Base-by-base conservation (phyloP, 148 eudicot genomes). In the Chenopodium album region DNA sequence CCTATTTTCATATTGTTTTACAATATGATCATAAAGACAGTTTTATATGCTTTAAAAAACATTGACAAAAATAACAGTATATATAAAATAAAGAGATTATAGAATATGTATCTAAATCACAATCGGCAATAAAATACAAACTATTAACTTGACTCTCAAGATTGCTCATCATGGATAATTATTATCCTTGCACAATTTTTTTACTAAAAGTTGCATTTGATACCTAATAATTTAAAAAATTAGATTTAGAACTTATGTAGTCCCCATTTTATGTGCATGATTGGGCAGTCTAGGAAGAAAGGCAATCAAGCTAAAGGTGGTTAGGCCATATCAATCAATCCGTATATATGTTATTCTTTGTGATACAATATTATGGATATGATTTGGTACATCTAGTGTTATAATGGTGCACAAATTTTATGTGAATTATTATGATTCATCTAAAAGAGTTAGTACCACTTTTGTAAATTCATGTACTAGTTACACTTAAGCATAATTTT, bases 211-310 rank as follows among this genome's bases (percentile, higher is more conserved):
- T 41, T 41, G 44, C 7, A 41, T 41, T 41, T 41, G 44, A 6
- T 41, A 41, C 44, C 44, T 41, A 41, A 41, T 34, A 34, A 34
- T 12, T 52, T 52, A 0, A 52, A 52, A 52, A 10, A 59, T 2
- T 59, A 19, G 63, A 59, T 4, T 17, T 4, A 59, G 56, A 52
- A 14, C 56, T 52, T 52, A 52, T 52, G 56, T 52, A 52, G 63
- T 59, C 67, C 75, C 56, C 64, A 54, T 17, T 69, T 29, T 79
- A 52, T 70, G 50, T 73, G 34, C 60, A 79, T n/a, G 73, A 47
- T 70, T 68, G 74, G 74, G 52, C 74, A 68, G n/a, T n/a, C 60
- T 68, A 67, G 41, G 46, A 13, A 76, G 26, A 37, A 47, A 20
- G 76, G 68, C 63, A 41, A 41, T 41, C 44, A 41, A 41, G 44